Evolutionary conservation across 345 rosid species (phyloP), one percentile per base, ranked within the genome.

Genomic region (Brassica incana): DNA sequence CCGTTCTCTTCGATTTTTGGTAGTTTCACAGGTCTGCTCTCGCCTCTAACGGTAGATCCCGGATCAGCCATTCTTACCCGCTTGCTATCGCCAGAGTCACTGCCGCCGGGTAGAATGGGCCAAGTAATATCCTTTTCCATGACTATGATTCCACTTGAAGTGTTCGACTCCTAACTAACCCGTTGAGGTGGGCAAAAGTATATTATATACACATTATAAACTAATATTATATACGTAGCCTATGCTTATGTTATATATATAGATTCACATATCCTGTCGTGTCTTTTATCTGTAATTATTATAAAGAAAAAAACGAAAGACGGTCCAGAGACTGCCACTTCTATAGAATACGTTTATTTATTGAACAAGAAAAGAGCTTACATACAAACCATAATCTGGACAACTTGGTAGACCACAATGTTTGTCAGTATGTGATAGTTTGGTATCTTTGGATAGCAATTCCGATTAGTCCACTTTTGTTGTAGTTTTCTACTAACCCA

Each of bases 1-100:
- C 83, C 83, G 8, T 63, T 62, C 0, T 75, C 54, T 30, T 70
- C 43, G 23, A 80, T 20, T 70, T 70, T 80, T 38, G 18, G 72
- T 30, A 75, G 3, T 65, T 80, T 75, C 0, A 63, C n/a, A 7
- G 80, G 72, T 65, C 74, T 65, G 33, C n/a, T 29, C 52, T 75
- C 45, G 40, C 11, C n/a, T 20, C n/a, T 68, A n/a, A 7, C 61
- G 30, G 65, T 38, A 2, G 3, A 32, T 30, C 1, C 54, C 0
- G 32, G 45, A 69, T 65, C 77, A 64, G 56, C 54, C 71, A 29
- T 32, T 80, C 76, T 65, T 20, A 27, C 23, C 2, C 76, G 56
- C 54, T 75, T 80, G 62, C 43, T 38, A 30, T 75, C 72, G 15
- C 54, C 54, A 15, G 68, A 64, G 68, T 62, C 76, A 18, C 35